Conservation (phyloP, 768 basidiomycete species). For the Fomitopsis serialis region DNA sequence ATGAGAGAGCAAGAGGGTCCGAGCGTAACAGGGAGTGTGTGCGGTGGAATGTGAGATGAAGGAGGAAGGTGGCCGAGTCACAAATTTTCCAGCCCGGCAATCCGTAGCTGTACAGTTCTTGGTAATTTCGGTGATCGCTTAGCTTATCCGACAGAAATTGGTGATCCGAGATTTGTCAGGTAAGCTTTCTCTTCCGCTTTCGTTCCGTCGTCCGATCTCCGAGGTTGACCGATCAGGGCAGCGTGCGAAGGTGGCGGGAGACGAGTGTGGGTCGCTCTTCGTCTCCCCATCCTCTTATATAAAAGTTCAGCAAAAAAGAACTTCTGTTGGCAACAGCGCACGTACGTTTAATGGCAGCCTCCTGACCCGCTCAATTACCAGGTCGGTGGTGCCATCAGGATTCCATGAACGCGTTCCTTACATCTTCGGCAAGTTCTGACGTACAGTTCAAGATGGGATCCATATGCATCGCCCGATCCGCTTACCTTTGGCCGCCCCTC, state of each 20-base stretch:
- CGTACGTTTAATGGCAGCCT: no score
- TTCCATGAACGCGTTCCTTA: not conserved
- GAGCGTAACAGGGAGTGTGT: not conserved
- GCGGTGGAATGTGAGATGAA: not conserved
- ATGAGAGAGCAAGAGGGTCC: not conserved
- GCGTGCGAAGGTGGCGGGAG: no score
- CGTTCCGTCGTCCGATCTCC: not conserved
- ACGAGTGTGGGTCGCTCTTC: no score
- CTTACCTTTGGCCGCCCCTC: not conserved
- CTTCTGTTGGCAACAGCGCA: no score
- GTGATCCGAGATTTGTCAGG: not conserved
- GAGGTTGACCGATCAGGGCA: not conserved
- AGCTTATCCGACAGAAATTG: not conserved
- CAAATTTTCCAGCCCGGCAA: not conserved
- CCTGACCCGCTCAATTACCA: no score
- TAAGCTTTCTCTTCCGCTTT: not conserved
- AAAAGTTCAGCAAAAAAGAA: no score
- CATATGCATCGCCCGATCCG: not conserved
- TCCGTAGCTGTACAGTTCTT: constrained; percentile 2
- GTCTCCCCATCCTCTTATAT: no score
- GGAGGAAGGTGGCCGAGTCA: not conserved
- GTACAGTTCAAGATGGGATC: not conserved
- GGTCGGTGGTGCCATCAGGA: not conserved
- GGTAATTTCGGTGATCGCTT: not conserved
- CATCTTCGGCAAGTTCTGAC: not conserved